Conservation (phyloP, 2,329 filamentous ascomycete genomes). For the Orbilia quercus region DNA sequence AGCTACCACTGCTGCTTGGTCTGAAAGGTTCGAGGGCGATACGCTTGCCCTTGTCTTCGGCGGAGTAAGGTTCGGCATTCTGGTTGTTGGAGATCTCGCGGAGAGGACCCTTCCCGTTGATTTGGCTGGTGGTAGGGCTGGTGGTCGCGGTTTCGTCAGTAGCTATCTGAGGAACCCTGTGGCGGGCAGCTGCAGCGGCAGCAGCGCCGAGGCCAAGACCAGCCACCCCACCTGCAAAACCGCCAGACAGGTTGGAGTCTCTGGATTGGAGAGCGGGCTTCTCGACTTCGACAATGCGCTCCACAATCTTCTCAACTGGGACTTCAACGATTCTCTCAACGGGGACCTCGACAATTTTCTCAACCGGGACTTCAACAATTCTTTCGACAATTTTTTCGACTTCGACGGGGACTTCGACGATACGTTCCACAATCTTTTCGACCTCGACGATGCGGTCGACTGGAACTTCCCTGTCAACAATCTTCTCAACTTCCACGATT, state of each 20-base stretch:
- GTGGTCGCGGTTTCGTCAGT: slow-evolving; percentile 50
- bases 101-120: slow-evolving; percentile 47
- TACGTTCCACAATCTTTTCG: slow-evolving; percentile 39
- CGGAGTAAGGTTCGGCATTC: slow-evolving; percentile 83
- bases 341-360: slow-evolving; percentile 46
- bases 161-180: slow-evolving; percentile 43
- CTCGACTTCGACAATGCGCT: slow-evolving; percentile 47
- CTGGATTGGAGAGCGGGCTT: slow-evolving; percentile 26
- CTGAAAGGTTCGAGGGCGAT: slow-evolving; percentile 53
- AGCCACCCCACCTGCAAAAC: not conserved
- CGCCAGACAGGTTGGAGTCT: slow-evolving; percentile 13
- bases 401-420: slow-evolving; percentile 27
- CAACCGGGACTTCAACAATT: slow-evolving; percentile 13
- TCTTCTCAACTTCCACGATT: slow-evolving; percentile 48
- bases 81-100: slow-evolving; percentile 66
- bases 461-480: slow-evolving; percentile 38
- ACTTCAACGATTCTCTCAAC: slow-evolving; percentile 46
- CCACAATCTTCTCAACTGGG: slow-evolving; percentile 38
- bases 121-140: slow-evolving; percentile 39
- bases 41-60: slow-evolving; percentile 71
- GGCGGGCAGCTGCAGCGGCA: slow-evolving; percentile 18
- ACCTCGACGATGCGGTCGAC: slow-evolving; percentile 1
- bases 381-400: slow-evolving; percentile 7
- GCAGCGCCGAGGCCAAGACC: not conserved
- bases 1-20: slow-evolving; percentile 56